Percentiles rank a stretch among this genome's conserved stretches.
These are phyloP conservation scores for Knufia petricola DNA, from an alignment of 2,329 filamentous ascomycete genomes.

Conservation along the genomic window DNA sequence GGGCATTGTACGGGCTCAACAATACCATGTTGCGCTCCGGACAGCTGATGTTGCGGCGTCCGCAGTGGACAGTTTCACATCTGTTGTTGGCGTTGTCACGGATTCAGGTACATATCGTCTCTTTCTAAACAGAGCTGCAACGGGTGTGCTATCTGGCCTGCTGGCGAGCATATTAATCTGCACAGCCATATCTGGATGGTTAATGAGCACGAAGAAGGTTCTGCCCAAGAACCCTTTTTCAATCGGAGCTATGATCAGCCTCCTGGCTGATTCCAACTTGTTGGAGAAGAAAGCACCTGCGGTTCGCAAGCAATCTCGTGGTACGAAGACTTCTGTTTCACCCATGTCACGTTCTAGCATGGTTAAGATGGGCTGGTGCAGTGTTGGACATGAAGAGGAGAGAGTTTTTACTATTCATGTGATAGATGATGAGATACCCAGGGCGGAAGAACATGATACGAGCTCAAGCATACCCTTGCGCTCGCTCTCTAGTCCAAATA, in stretches of 20 bases:
- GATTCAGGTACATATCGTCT: constrained; percentile 11
- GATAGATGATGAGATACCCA: constrained; percentile 37
- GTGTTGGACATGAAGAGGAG: background rate
- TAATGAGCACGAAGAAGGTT: constrained; percentile 18
- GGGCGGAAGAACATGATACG: too few relatives aligned
- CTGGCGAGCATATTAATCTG: constrained; percentile 20
- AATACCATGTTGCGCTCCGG: background rate
- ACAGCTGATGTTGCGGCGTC: too few relatives aligned
- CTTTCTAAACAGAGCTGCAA: constrained; percentile 20
- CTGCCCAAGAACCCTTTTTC: constrained; percentile 24
- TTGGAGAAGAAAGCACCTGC: background rate
- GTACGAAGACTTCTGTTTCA: background rate
- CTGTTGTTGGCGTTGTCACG: background rate
- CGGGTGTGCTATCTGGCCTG: constrained; percentile 19
- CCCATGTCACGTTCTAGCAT: background rate
- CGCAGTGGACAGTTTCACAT: too few relatives aligned
- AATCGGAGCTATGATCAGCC: constrained; percentile 23
- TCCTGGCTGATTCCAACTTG: constrained; percentile 20
- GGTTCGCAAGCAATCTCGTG: background rate
- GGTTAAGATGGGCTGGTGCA: background rate
- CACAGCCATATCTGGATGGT: constrained; percentile 11
- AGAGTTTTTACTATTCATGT: background rate
- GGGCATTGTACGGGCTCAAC: background rate
- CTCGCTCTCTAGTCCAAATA: too few relatives aligned
- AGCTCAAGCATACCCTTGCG: too few relatives aligned